Base-by-base conservation (phyloP, 345 rosid species). In the Arabidopsis arenosa region DNA sequence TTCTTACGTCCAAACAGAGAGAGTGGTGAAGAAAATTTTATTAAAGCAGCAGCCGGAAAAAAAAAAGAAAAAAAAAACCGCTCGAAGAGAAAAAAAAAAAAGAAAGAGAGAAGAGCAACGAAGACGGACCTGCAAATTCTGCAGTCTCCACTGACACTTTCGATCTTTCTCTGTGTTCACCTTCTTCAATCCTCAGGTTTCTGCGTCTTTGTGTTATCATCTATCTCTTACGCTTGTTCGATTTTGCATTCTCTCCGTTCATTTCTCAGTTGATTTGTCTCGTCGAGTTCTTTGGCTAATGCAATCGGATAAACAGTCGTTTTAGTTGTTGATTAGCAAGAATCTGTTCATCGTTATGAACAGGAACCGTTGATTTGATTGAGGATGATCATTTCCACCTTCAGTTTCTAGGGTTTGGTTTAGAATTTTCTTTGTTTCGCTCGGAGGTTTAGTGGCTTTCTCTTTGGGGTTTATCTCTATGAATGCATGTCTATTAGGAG, bases 81-180 rank as follows among this genome's bases (percentile, higher is more conserved):
- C 33, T 65, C 76, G 26, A 65, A 66, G 68, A 48, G 59, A 58
- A 23, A 55, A 73, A 61, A 73, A 51, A 72, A 40, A 57, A 60
- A 51, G 52, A 63, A 35, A 47, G 39, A 62, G 61, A 40, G 77
- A 78, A 66, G 74, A 51, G 74, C 48, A 60, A 72, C 77, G 81
- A 78, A 72, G 81, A 72, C 77, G 81, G 59, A 72, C 81, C 77
- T 72, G 81, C 77, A 78, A 71, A 78, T 72, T 73, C 59, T 59
- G 41, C 69, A 73, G 81, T 57, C 69, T 78, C 63, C 73, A 72
- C 73, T 66, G 71, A 65, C 77, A 78, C 81, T 78, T 35, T 66
- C 37, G 74, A 78, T 78, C 77, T 60, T 60, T 66, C 70, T 78
- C 59, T 66, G 52, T 43, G 36, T 5, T 53, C 64, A 65, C 69